Evolutionary conservation across 441 rosid species (phyloP).

Genomic region (Pelargonium citronellum): DNA sequence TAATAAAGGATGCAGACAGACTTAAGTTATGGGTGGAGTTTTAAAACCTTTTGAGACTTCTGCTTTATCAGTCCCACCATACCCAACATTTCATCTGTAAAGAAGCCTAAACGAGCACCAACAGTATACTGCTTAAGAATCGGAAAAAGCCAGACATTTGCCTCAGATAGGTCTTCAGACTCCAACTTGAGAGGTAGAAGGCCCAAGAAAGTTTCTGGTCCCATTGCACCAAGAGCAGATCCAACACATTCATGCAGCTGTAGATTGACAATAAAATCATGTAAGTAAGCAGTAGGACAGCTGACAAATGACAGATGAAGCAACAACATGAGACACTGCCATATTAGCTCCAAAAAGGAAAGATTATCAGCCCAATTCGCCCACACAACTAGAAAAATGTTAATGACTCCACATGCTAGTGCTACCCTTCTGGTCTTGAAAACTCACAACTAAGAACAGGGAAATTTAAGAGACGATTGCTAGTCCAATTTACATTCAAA

Average conservation of each 20-base stretch:
- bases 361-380: not conserved
- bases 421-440: not conserved
- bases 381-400: not conserved
- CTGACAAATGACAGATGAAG: conserved; percentile 5
- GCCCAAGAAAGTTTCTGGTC: conserved; percentile 74
- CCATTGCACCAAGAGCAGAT: conserved; percentile 90
- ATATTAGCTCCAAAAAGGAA: not conserved
- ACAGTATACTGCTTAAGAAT: conserved; percentile 81
- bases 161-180: conserved; percentile 67
- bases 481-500: not conserved
- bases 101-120: conserved; percentile 78
- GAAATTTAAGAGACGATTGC: not conserved
- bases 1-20: not conserved
- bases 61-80: conserved; percentile 44
- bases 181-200: conserved; percentile 68
- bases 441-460: not conserved
- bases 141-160: conserved; percentile 91
- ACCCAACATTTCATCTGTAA: conserved; percentile 50
- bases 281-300: conserved; percentile 10
- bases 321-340: not conserved
- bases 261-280: conserved; percentile 21
- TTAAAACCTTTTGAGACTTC: conserved; percentile 56
- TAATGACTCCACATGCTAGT: conserved; percentile 1
- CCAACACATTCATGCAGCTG: conserved; percentile 94
- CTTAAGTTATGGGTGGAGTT: not conserved